Percentiles rank a stretch among this genome's conserved stretches.
Conservation (phyloP, 305 asterid genomes). For the Fraxinus ornus region DNA sequence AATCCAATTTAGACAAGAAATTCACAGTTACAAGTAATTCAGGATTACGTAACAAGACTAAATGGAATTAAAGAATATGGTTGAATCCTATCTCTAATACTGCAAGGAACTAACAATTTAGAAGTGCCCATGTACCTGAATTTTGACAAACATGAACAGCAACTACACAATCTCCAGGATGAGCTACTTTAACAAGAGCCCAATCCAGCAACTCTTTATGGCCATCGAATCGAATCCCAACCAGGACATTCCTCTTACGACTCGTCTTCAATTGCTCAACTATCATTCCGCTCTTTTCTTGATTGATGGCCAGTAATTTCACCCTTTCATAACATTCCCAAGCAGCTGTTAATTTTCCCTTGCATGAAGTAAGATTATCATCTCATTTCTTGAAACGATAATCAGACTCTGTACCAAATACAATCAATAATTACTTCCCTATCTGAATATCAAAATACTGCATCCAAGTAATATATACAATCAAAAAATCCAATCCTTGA, state of each 20-base stretch:
- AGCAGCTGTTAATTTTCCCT: neutral
- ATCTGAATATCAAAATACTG: neutral
- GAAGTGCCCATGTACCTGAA: slow-evolving; percentile 33
- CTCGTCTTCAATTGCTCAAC: slow-evolving; percentile 10
- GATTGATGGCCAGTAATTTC: neutral
- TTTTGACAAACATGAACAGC: slow-evolving; percentile 60
- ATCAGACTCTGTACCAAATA: slow-evolving; percentile 13
- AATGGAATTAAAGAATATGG: neutral
- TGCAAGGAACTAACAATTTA: neutral
- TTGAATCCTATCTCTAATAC: neutral
- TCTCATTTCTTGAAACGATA: neutral
- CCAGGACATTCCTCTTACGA: slow-evolving; percentile 42
- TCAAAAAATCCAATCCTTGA: slow-evolving; percentile 26
- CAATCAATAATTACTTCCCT: neutral
- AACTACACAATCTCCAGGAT: slow-evolving; percentile 55
- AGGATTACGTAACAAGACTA: neutral
- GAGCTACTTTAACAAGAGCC: slow-evolving; percentile 63
- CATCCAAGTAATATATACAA: neutral
- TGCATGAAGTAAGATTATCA: neutral
- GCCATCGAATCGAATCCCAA: slow-evolving; percentile 56
- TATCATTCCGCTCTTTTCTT: slow-evolving; percentile 18
- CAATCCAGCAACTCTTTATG: slow-evolving; percentile 59
- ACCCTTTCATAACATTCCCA: neutral
- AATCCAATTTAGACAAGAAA: neutral
- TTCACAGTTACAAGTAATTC: neutral